Percentiles rank a stretch among this genome's conserved stretches.
These are phyloP conservation scores for Euphorbia pulcherrima DNA, from an alignment of 345 rosid genomes.

Conservation along the genomic window DNA sequence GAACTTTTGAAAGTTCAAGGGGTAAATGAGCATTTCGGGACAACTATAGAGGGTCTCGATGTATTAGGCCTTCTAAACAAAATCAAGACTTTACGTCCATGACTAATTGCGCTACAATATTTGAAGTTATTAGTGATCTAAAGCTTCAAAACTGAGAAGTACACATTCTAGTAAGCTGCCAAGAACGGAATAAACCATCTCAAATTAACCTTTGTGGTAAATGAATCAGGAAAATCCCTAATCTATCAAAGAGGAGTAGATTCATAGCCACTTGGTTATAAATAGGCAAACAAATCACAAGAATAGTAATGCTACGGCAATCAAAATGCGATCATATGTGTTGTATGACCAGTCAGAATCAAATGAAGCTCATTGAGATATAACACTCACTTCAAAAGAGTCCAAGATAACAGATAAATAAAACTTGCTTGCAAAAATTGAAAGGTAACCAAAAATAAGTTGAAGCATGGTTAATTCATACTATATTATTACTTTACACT, in stretches of 20 bases:
- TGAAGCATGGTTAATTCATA: neutral
- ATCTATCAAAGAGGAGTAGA: neutral
- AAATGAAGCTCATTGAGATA: neutral
- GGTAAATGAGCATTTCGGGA: no score
- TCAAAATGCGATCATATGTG: neutral
- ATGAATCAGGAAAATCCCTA: neutral
- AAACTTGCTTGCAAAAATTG: neutral
- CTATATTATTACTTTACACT: neutral
- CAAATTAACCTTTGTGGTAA: neutral
- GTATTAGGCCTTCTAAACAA: no score
- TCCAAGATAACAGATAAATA: neutral
- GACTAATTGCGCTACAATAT: no score
- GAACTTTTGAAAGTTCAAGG: no score
- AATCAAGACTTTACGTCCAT: neutral
- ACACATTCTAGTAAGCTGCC: no score
- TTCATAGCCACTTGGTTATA: neutral
- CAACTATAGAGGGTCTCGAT: no score
- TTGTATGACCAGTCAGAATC: neutral
- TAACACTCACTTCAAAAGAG: neutral
- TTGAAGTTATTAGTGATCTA: neutral
- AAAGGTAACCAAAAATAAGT: neutral
- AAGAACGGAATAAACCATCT: neutral
- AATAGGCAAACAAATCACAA: neutral
- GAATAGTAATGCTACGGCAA: neutral
- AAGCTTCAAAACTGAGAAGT: neutral